A percentile compares a stretch with the other conserved stretches of the same genome.
Conservation (phyloP, 306 rosid species). For the Chamaecrista fasciculata region DNA sequence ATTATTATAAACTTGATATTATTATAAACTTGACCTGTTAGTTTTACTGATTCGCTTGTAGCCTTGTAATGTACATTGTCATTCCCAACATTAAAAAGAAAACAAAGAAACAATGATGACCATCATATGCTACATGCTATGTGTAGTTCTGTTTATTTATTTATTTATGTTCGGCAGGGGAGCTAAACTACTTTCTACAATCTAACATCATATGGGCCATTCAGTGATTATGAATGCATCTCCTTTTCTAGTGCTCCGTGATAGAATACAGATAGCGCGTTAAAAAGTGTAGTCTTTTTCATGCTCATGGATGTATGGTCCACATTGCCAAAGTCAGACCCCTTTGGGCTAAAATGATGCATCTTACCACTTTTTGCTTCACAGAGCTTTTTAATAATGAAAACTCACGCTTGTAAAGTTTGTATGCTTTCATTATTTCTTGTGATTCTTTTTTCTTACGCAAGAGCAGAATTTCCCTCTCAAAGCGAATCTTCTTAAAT, state of each 20-base stretch:
- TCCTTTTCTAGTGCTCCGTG: constrained; percentile 23
- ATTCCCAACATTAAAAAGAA: background rate
- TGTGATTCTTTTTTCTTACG: background rate
- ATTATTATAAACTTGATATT: background rate
- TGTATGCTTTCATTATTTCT: background rate
- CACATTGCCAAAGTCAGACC: constrained; percentile 13
- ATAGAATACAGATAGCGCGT: constrained; percentile 24
- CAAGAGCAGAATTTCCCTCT: constrained; percentile 14
- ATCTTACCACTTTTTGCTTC: background rate
- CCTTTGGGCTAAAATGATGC: constrained; percentile 19
- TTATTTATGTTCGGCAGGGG: constrained; percentile 9
- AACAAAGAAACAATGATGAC: background rate
- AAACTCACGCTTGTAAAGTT: background rate
- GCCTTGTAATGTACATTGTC: too few relatives aligned
- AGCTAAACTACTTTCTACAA: background rate
- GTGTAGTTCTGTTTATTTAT: background rate
- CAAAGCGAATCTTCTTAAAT: background rate
- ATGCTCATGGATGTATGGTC: constrained; percentile 36
- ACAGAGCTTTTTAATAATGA: constrained; percentile 13
- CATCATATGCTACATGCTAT: background rate
- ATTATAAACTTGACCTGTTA: background rate
- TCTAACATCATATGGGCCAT: constrained; percentile 15
- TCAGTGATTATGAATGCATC: constrained; percentile 15
- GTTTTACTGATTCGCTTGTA: background rate
- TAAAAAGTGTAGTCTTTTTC: constrained; percentile 5